Percentiles rank a stretch among this genome's conserved stretches.
These are phyloP conservation scores for Dendryphion nanum DNA, from an alignment of 2,329 filamentous ascomycete species.

Conservation along the genomic window DNA sequence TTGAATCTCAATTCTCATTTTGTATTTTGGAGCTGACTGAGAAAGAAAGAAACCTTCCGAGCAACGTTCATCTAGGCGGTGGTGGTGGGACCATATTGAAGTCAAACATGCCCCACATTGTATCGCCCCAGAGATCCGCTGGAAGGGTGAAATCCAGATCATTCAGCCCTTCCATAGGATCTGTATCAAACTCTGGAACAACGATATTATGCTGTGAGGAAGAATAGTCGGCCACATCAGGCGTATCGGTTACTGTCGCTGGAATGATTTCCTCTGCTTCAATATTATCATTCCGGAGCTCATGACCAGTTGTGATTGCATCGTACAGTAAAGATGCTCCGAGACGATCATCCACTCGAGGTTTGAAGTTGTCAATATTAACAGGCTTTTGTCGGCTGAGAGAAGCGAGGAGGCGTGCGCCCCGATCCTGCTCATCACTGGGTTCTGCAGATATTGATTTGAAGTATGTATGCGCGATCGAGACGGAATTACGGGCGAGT, in stretches of 20 bases:
- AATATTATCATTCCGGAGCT: constrained; percentile 10
- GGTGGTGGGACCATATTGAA: neutral
- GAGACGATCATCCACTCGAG: constrained; percentile 18
- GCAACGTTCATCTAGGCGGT: too few species aligned
- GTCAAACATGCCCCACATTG: constrained; percentile 22
- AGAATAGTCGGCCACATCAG: neutral
- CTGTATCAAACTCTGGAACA: neutral
- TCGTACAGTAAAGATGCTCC: constrained; percentile 18
- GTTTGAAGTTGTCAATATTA: constrained; percentile 15
- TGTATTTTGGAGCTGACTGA: too few species aligned
- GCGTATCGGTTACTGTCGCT: neutral
- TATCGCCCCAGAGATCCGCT: constrained; percentile 21
- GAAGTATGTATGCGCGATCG: constrained; percentile 18
- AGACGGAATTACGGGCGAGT: constrained; percentile 21
- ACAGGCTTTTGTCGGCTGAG: constrained; percentile 16
- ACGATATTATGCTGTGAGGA: too few species aligned
- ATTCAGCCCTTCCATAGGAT: constrained; percentile 7
- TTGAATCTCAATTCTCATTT: too few species aligned
- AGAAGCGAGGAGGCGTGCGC: constrained; percentile 13
- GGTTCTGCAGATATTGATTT: constrained; percentile 8
- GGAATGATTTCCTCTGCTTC: constrained; percentile 10
- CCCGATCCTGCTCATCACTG: constrained; percentile 13
- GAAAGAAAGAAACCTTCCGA: too few species aligned
- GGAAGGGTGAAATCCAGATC: constrained; percentile 18
- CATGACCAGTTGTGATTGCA: constrained; percentile 15